Evolutionary conservation across 768 basidiomycete genomes (phyloP).

Genomic region (Termitomyces eurrhizus): DNA sequence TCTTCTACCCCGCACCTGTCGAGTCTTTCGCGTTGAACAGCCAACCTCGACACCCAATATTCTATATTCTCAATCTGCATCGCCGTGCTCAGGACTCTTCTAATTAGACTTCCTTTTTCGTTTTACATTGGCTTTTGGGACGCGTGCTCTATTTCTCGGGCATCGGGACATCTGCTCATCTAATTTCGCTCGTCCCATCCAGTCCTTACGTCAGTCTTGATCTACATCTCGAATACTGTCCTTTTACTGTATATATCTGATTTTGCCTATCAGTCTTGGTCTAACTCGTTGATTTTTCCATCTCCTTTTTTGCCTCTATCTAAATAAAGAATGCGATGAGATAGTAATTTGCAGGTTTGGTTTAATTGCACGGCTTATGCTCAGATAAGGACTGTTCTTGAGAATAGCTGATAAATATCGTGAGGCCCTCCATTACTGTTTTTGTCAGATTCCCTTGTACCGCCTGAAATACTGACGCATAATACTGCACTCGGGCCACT

Average conservation of each 20-base stretch:
- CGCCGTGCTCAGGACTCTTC: not conserved
- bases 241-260: not conserved
- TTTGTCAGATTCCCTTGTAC: too few species aligned
- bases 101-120: not conserved
- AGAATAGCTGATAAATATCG: not conserved
- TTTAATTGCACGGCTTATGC: not conserved
- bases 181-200: not conserved
- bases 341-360: not conserved
- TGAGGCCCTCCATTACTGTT: not conserved
- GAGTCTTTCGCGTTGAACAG: not conserved
- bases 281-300: not conserved
- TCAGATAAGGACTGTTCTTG: not conserved
- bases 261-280: not conserved
- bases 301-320: not conserved
- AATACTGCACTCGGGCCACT: not conserved
- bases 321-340: not conserved
- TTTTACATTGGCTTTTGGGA: not conserved
- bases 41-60: not conserved
- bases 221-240: not conserved
- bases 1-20: not conserved
- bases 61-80: not conserved
- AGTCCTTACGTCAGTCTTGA: constrained; percentile 1
- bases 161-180: not conserved
- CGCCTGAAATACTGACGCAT: not conserved
- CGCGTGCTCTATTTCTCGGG: not conserved